Percentiles rank a stretch among this genome's conserved stretches.
Conservation (phyloP, 192 early-diverging fungal species). For the Linnemannia hyalina region DNA sequence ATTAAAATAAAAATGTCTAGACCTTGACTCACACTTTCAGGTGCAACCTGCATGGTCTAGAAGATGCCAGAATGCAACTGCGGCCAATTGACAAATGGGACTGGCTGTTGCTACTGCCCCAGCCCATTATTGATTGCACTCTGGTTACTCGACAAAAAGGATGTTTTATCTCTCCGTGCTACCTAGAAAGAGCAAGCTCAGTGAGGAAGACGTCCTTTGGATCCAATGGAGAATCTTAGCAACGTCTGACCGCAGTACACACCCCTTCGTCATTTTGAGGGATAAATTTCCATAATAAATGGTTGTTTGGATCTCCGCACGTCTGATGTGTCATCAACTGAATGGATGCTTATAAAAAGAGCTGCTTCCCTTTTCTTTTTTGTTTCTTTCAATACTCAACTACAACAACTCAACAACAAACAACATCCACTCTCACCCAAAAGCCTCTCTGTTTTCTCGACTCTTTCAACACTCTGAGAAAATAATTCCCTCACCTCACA, state of each 20-base stretch:
- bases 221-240: background rate
- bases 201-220: background rate
- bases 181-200: too few species aligned
- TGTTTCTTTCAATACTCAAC: background rate
- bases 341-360: background rate
- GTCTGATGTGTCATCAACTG: background rate
- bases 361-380: background rate
- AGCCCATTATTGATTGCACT: background rate
- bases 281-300: background rate
- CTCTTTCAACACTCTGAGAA: background rate
- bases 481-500: background rate
- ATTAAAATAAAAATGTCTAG: too few species aligned
- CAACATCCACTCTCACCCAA: background rate
- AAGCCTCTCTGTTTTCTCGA: background rate
- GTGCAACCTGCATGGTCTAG: background rate
- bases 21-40: background rate
- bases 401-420: background rate
- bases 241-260: background rate
- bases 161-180: too few species aligned
- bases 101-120: background rate
- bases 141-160: background rate
- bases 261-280: background rate
- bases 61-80: slow-evolving; percentile 1
- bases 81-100: background rate
- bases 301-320: background rate